Evolutionary conservation across 73 alveolate species (phyloP).

Genomic region (Uronychia binucleata): DNA sequence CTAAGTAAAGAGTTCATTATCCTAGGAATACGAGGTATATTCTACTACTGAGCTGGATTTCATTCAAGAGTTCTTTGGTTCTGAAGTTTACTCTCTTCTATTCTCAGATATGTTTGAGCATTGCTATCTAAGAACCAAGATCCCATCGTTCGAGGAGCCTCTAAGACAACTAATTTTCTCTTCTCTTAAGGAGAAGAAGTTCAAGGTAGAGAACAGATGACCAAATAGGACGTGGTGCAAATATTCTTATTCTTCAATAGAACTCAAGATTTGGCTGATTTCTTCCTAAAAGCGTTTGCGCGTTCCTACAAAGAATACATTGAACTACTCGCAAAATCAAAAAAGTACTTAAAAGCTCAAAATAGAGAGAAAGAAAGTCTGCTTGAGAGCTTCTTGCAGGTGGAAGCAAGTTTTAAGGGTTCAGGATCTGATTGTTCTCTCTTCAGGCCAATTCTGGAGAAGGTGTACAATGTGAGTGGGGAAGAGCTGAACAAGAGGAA

Average conservation of each 20-base stretch:
- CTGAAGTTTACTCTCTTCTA: background rate
- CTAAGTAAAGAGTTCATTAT: background rate
- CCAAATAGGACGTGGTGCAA: background rate
- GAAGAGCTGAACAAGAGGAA: background rate
- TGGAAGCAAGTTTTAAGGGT: background rate
- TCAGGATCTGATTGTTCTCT: background rate
- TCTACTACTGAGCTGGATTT: background rate
- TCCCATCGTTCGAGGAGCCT: background rate
- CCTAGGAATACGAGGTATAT: background rate
- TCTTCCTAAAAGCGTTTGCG: background rate
- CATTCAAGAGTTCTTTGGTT: background rate
- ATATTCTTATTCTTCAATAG: background rate
- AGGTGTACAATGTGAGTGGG: background rate
- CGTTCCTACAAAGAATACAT: background rate
- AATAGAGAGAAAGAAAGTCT: background rate
- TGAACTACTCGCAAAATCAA: background rate
- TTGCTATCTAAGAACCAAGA: background rate
- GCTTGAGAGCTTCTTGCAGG: background rate
- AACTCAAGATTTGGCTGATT: background rate
- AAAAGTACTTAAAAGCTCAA: background rate
- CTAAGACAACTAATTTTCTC: background rate
- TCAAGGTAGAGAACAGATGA: background rate
- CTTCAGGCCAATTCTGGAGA: background rate
- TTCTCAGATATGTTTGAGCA: background rate
- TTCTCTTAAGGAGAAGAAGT: background rate